Base-by-base conservation (phyloP, 768 basidiomycete genomes). In the Kockovaella imperatae region DNA sequence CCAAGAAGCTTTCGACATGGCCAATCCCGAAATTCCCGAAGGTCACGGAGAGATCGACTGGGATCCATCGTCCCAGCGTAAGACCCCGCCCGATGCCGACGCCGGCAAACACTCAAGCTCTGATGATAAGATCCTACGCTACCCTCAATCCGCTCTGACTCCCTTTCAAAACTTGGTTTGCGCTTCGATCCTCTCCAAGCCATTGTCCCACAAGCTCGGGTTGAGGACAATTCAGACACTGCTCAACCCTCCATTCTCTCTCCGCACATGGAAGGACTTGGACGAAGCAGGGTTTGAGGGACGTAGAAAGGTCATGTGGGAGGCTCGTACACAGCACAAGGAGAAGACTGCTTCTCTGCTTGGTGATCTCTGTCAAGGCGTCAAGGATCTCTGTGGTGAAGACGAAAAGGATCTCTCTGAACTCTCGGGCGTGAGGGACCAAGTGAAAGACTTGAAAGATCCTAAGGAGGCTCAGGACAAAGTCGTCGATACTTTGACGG, bases 81-180 rank as follows among this genome's bases (percentile, higher is more conserved):
- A 42, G 20, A 25, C 20, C 11, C 40, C 40, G 25, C 11, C 36
- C 36, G 36, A 8, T 8, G 25, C 14, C 28, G 40, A 42, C 11
- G 40, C 40, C 25, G 40, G 40, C 13, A 38, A 38, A 38, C 10
- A 38, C 30, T 13, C 24, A 21, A 42, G 13, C 32, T 35, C 26
- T 20, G 35, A 30, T 23, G 28, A 24, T 7, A 17, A 28, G 32
- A 53, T 57, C 43, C 41, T 63, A 4, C 53, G 54, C 29, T 64
- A 64, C 36, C 62, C 62, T 13, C 57, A 57, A 21, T 55, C 56
- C n/a, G 35, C 25, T n/a, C 50, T 61, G 32, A 64, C 62, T 1
- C 62, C 62, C 5, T 59, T 64, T 49, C 62, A 64, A 35, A 57
- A 54, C 45, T 51, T 64, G 23, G 35, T 60, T 15, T 56, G 50